Percentiles rank a stretch among this genome's conserved stretches.
These are phyloP conservation scores for Coemansia sp. DNA, from an alignment of 192 early-diverging fungal genomes.

Conservation along the genomic window DNA sequence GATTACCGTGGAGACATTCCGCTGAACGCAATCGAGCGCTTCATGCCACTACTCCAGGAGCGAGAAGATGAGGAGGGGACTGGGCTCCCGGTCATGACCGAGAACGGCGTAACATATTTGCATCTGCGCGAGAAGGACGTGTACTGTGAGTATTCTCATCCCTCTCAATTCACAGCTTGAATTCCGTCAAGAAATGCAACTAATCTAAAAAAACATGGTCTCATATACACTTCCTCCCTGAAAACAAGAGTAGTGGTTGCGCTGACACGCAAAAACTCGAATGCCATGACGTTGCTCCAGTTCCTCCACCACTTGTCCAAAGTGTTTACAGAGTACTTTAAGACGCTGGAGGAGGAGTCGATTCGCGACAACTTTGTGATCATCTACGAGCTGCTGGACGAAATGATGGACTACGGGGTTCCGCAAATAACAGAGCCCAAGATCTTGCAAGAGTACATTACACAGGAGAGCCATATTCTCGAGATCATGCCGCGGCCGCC, in stretches of 20 bases:
- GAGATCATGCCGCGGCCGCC: conserved; percentile 90
- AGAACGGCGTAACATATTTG: conserved; percentile 94
- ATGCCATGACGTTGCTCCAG: conserved; percentile 91
- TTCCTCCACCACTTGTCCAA: conserved; percentile 94
- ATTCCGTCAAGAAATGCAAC: background rate
- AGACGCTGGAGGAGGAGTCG: conserved; percentile 86
- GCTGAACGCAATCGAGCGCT: conserved; percentile 93
- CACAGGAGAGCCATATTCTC: conserved; percentile 94
- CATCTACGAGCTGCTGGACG: conserved; percentile 87
- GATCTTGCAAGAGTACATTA: conserved; percentile 93
- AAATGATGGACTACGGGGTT: conserved; percentile 93
- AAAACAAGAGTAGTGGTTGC: conserved; percentile 67
- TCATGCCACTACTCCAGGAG: conserved; percentile 94
- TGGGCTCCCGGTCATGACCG: conserved; percentile 86
- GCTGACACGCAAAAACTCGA: conserved; percentile 96
- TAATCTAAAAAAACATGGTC: background rate
- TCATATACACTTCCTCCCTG: too few relatives aligned
- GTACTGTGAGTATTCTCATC: conserved; percentile 68
- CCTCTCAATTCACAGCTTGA: background rate
- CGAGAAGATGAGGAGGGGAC: conserved; percentile 93
- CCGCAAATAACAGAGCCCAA: conserved; percentile 89
- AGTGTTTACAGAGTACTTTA: conserved; percentile 94
- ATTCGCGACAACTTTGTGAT: conserved; percentile 92
- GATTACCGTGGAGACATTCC: conserved; percentile 99
- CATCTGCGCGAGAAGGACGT: conserved; percentile 96